phyloP scores from a whole-genome alignment of 805 yeast genomes.

The Candida jianshihensis region DNA sequence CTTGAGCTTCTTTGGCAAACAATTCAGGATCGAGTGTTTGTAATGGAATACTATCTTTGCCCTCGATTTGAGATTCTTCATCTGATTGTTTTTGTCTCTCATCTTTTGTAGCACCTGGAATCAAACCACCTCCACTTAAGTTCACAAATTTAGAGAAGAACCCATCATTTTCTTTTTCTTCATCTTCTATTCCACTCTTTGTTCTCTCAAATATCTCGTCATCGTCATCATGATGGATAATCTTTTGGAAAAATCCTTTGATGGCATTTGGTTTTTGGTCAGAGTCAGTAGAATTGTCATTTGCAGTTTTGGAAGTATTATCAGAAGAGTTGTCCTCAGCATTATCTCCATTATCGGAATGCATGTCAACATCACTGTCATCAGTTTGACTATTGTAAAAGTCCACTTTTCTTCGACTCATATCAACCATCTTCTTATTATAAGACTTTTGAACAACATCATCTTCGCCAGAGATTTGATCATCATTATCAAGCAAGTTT shows the following conservation, averaged over 20 bases:
- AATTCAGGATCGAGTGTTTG: conserved; percentile 34
- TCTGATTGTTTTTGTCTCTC: conserved; percentile 17
- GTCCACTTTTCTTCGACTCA: conserved; percentile 13
- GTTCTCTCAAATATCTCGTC: conserved; percentile 13
- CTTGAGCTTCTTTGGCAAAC: conserved; percentile 46
- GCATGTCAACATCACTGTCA: conserved; percentile 18
- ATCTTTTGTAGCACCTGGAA: conserved; percentile 26
- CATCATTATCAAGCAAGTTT: conserved; percentile 1
- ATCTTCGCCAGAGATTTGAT: conserved; percentile 5
- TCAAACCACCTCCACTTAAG: conserved; percentile 27
- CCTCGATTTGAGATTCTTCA: conserved; percentile 28
- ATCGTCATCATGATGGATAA: conserved; percentile 2
- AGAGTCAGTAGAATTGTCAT: too few species aligned
- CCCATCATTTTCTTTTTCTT: conserved; percentile 18
- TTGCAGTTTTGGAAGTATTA: too few species aligned
- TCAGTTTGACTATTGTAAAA: conserved; percentile 12
- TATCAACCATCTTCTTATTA: conserved; percentile 11
- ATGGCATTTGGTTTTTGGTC: conserved; percentile 7
- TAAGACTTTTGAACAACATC: conserved; percentile 9
- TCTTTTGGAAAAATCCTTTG: conserved; percentile 14
- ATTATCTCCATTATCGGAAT: conserved; percentile 10
- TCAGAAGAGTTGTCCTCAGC: too few species aligned
- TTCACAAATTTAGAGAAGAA: conserved; percentile 25
- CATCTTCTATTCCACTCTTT: conserved; percentile 8
- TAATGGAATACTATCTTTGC: conserved; percentile 38